Conservation (phyloP, 768 basidiomycete species). For the Suillus paluster region DNA sequence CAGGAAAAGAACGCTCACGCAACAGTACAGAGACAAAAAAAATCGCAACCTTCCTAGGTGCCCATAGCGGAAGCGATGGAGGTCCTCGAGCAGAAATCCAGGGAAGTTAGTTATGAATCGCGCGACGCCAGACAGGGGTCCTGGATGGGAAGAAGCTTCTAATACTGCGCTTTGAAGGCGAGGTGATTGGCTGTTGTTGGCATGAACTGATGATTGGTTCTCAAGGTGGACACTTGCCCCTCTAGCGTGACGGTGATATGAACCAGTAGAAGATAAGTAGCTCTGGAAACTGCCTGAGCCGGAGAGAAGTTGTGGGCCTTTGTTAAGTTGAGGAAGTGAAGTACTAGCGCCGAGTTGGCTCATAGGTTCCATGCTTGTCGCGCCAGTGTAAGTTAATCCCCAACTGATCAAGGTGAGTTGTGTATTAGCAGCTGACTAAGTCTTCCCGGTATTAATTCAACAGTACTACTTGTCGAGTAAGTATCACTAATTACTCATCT, state of each 20-base stretch:
- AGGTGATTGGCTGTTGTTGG: conserved; percentile 8
- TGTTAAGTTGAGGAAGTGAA: background rate
- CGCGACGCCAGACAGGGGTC: conserved; percentile 29
- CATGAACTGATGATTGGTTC: conserved; percentile 8
- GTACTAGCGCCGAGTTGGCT: background rate
- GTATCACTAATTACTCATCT: conserved; percentile 52
- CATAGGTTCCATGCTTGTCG: background rate
- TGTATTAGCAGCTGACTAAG: conserved; percentile 4
- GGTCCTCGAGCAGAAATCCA: conserved; percentile 29
- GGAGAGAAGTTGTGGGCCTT: conserved; percentile 11
- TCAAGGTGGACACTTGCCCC: conserved; percentile 26
- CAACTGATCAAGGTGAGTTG: background rate
- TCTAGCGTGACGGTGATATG: conserved; percentile 40
- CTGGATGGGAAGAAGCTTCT: conserved; percentile 15
- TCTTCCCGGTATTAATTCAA: background rate
- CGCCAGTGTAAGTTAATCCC: background rate
- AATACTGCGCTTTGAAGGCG: conserved; percentile 5
- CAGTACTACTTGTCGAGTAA: background rate
- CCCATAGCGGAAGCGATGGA: conserved; percentile 27
- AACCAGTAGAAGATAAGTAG: conserved; percentile 47
- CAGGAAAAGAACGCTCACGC: conserved; percentile 44
- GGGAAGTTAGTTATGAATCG: conserved; percentile 29
- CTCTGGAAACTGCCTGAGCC: conserved; percentile 50
- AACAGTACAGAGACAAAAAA: conserved; percentile 43
- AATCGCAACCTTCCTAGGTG: conserved; percentile 36